Evolutionary conservation across 495 filamentous ascomycete species (phyloP).

Genomic region (Aspergillus indologenus): DNA sequence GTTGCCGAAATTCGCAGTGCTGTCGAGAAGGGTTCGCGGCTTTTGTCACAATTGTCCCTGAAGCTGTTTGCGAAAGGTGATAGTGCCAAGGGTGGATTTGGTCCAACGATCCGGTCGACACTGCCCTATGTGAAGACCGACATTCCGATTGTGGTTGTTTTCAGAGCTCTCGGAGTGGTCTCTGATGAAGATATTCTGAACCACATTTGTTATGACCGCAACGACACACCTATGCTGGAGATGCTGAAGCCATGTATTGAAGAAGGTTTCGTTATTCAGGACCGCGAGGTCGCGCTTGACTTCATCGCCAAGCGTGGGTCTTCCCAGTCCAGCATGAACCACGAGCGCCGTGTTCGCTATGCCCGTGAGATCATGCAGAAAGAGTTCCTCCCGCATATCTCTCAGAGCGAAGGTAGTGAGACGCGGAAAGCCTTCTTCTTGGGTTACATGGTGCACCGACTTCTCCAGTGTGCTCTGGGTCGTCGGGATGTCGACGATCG

Average conservation of each 20-base stretch:
- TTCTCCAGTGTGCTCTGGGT: slow-evolving; percentile 87
- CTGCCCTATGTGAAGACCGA: slow-evolving; percentile 92
- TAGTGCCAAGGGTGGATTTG: slow-evolving; percentile 69
- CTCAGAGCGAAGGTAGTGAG: slow-evolving; percentile 92
- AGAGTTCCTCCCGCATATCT: slow-evolving; percentile 94
- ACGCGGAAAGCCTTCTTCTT: slow-evolving; percentile 97
- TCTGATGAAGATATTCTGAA: slow-evolving; percentile 98
- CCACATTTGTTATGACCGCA: slow-evolving; percentile 93
- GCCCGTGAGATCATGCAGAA: slow-evolving; percentile 94
- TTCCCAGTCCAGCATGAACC: slow-evolving; percentile 63
- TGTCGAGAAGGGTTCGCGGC: slow-evolving; percentile 88
- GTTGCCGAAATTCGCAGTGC: slow-evolving; percentile 95
- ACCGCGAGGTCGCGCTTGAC: slow-evolving; percentile 91
- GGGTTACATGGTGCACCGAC: slow-evolving; percentile 95
- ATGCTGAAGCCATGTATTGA: slow-evolving; percentile 95
- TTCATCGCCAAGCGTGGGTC: slow-evolving; percentile 92
- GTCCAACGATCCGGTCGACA: slow-evolving; percentile 82
- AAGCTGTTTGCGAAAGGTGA: slow-evolving; percentile 86
- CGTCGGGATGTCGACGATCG: slow-evolving; percentile 91
- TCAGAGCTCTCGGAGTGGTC: slow-evolving; percentile 91
- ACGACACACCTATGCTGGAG: slow-evolving; percentile 95
- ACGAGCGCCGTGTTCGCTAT: slow-evolving; percentile 84
- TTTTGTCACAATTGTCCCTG: slow-evolving; percentile 86
- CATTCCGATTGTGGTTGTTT: slow-evolving; percentile 89
- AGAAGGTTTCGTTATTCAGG: slow-evolving; percentile 92